Evolutionary conservation across 169 alveolate species (phyloP), one percentile per base, ranked within the genome.

Genomic region (Theileria parva): DNA sequence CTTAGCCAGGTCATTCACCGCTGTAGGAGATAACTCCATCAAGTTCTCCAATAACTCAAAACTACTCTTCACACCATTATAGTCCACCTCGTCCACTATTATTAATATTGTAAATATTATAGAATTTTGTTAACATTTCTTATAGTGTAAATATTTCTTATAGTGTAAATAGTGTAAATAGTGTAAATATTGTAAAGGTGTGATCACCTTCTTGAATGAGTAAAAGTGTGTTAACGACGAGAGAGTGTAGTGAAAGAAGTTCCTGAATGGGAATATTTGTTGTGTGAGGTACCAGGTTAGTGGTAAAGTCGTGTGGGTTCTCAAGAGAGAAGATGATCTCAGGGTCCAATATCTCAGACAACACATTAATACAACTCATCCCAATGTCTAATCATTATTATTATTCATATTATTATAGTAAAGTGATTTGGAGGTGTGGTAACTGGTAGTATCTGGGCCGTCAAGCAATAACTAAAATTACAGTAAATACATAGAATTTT

Each of bases 271-370:
- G 11, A 21, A 79, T 81, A 2, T 48, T 50, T 39, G 39, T 67
- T 34, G 8, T 30, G 0, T 11, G 0, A 25, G 71, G 0, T 39
- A 66, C 79, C 48, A 77, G 0, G 12, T 59, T 86, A 19, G 27
- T 17, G 59, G 88, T 27, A 30, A 88, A 55, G 0, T 27, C 86
- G 50, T 87, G 77, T 0, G 92, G 88, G 11, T 79, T 66, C 9
- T 57, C 28, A n/a, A 83, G 67, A 17, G 71, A 64, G 27, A 34
- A 78, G 25, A 90, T 48, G 7, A 77, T 59, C 66, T 90, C 94
- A 7, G 93, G 91, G 59, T 90, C 94, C 2, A 92, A 48, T n/a
- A 90, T 21, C 67, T 90, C 94, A 5, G 63, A 53, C 15, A 90
- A 60, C 4, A 88, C 94, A 27, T 66, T 80, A 9, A 88, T 53